Base-by-base conservation (phyloP, 2,329 filamentous ascomycete species). In the Calonectria pteridis region DNA sequence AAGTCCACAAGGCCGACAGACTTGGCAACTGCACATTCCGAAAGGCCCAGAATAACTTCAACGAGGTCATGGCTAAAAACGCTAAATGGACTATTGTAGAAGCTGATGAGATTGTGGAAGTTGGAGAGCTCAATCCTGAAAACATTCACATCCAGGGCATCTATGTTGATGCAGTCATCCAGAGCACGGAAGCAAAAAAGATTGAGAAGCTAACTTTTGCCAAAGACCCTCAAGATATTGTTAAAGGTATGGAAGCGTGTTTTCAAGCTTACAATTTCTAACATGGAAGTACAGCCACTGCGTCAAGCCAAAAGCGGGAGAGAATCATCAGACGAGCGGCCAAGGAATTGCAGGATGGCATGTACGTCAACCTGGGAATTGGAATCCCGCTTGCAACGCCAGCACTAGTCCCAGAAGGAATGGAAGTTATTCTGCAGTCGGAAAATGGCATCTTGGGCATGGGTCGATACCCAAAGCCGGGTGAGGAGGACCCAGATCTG, bases 401-500 rank as follows among this genome's bases (percentile, higher is more conserved):
- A 18, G 55, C 55, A 11, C n/a, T 59, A 3, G 55, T 59, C 7
- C 55, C 55, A 40, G 35, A 59, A 9, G 55, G 23, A 14, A 59
- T 59, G 55, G 55, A 59, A 26, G 55, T 59, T 2, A 59, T 59
- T 37, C 14, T 59, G 6, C 55, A 59, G 33, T 59, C 55, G 1
- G 55, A 59, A 6, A 59, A 59, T 40, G 55, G 55, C 11, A 59
- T 59, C n/a, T 40, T 59, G 55, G 55, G 55, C 16, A 59, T 59
- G 55, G 55, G 55, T 5, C 55, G 35, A 40, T 59, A 59, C n/a
- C 55, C 55, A 1, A 40, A 28, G n/a, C 55, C 55, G 14, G 55
- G 55, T 1, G 55, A 59, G 14, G 55, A 59, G 9, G 55, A 59
- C 9, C 33, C 55, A 11, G 55, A 59, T 14, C 23, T 59, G n/a